Percentiles rank a stretch among this genome's conserved stretches.
These are phyloP conservation scores for Amyloporia xantha DNA, from an alignment of 768 basidiomycete species.

Conservation along the genomic window DNA sequence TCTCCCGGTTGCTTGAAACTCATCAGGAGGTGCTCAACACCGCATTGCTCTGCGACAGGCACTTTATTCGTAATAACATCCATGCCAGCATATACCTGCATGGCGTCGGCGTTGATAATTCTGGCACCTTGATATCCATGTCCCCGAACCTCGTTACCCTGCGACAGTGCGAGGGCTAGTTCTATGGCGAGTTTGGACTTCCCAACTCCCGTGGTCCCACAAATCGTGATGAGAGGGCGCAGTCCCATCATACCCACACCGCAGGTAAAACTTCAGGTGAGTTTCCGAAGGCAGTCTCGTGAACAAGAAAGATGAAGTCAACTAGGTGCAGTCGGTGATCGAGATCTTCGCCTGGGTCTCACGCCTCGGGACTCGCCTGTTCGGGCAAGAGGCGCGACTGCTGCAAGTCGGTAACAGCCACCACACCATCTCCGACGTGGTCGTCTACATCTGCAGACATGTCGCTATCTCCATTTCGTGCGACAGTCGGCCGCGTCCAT, in stretches of 20 bases:
- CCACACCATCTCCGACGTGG: no score
- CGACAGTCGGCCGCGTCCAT: constrained; percentile 38
- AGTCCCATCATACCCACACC: constrained; percentile 31
- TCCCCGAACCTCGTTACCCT: background rate
- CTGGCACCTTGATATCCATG: constrained; percentile 54
- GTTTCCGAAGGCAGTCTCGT: no score
- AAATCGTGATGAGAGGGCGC: constrained; percentile 73
- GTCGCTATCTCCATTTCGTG: constrained; percentile 23
- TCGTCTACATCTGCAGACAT: no score
- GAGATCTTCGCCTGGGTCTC: no score
- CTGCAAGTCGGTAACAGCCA: no score
- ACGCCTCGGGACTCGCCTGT: no score
- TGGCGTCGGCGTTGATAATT: constrained; percentile 93
- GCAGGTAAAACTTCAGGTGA: no score
- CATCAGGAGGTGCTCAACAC: constrained; percentile 86
- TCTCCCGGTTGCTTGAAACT: constrained; percentile 81
- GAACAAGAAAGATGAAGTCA: no score
- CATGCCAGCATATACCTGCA: constrained; percentile 93
- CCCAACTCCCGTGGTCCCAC: constrained; percentile 93
- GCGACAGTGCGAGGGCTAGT: constrained; percentile 52
- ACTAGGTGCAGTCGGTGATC: no score
- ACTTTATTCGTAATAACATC: constrained; percentile 95
- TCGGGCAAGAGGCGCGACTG: no score
- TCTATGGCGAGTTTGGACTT: constrained; percentile 91
- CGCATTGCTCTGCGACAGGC: constrained; percentile 63